phyloP scores from a whole-genome alignment of 768 basidiomycete species.

The Pleurotus pulmonarius region DNA sequence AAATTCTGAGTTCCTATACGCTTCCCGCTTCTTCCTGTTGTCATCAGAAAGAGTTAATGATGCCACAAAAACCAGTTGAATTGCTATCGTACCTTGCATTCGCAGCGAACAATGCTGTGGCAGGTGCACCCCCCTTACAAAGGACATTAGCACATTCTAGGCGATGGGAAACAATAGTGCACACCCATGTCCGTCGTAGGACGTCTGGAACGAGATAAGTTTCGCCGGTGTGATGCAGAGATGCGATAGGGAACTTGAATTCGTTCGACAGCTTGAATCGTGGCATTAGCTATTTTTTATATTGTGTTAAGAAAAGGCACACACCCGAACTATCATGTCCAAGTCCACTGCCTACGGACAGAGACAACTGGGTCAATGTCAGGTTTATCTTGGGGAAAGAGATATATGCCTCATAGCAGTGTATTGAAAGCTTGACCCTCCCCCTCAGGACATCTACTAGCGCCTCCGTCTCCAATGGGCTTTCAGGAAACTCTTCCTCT shows the following conservation, averaged over 20 bases:
- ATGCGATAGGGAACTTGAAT: constrained; percentile 72
- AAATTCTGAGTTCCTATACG: constrained; percentile 69
- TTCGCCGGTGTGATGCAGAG: constrained; percentile 78
- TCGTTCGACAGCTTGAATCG: constrained; percentile 63
- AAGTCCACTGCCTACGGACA: constrained; percentile 54
- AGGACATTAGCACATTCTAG: background rate
- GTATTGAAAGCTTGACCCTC: constrained; percentile 55
- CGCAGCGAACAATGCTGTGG: constrained; percentile 70
- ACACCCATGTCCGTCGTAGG: constrained; percentile 66
- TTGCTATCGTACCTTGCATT: constrained; percentile 38
- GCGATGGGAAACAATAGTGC: background rate
- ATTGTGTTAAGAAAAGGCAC: constrained; percentile 14
- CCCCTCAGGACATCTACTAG: constrained; percentile 72
- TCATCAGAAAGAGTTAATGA: background rate
- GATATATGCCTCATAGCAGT: constrained; percentile 37
- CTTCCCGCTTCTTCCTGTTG: constrained; percentile 41
- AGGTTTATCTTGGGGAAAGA: background rate
- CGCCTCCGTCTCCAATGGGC: constrained; percentile 60
- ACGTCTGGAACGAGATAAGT: constrained; percentile 78
- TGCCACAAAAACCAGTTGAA: background rate
- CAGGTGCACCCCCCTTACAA: constrained; percentile 48
- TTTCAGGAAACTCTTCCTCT: constrained; percentile 55
- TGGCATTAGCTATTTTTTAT: background rate
- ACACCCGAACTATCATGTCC: constrained; percentile 61
- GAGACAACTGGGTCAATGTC: background rate